phyloP scores from a whole-genome alignment of 352 stramenopile species.

The Chrysophaeum taylorii region DNA sequence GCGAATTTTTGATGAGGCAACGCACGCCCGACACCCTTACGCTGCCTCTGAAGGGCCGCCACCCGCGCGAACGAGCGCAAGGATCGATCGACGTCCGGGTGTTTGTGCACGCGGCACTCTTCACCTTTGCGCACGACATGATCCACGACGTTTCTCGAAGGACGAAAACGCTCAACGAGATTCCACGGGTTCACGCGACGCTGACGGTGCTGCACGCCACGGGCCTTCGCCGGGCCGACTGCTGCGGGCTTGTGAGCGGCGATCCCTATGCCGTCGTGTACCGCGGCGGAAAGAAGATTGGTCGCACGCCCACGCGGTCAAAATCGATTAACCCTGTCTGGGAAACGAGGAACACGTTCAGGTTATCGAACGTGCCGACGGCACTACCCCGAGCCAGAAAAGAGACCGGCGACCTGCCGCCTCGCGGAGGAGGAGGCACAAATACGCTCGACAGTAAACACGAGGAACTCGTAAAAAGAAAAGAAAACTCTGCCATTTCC shows the following conservation, averaged over 20 bases:
- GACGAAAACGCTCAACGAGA: background rate
- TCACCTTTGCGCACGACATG: background rate
- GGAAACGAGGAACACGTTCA: background rate
- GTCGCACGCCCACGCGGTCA: background rate
- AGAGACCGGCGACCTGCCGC: too few species aligned
- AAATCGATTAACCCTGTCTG: conserved; percentile 4
- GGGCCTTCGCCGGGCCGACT: background rate
- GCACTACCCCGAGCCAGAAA: too few species aligned
- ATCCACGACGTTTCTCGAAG: too few species aligned
- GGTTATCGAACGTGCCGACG: background rate
- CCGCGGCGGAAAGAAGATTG: background rate
- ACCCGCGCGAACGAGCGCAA: background rate
- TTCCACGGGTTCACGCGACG: background rate
- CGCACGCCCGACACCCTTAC: background rate
- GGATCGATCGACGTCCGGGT: background rate
- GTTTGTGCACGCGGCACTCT: background rate
- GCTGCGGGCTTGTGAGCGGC: background rate
- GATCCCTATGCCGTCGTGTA: conserved; percentile 10
- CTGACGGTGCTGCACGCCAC: background rate
- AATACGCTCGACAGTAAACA: too few species aligned
- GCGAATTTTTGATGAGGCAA: background rate
- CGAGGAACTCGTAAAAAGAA: too few species aligned
- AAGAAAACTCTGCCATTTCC: too few species aligned
- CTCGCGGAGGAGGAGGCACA: too few species aligned
- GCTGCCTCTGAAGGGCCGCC: background rate